A percentile compares a stretch with the other conserved stretches of the same genome.
These are phyloP conservation scores for Saturnispora galanensis DNA, from an alignment of 805 yeast genomes.

Conservation along the genomic window DNA sequence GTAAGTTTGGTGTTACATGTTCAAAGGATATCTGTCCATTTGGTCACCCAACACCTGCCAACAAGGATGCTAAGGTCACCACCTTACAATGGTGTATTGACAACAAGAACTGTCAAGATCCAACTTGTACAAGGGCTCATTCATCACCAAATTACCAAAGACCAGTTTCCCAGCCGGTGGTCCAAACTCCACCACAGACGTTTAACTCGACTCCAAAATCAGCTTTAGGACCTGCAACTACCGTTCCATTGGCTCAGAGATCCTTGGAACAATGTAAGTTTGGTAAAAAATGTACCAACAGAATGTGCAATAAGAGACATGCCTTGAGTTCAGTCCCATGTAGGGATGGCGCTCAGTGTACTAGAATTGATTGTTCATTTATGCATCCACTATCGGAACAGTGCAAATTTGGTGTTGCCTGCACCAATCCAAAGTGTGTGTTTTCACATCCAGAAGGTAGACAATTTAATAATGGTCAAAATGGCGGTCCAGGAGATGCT, in stretches of 20 bases:
- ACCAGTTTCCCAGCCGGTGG: constrained; percentile 16
- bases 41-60: constrained; percentile 89
- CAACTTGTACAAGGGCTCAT: constrained; percentile 64
- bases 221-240: background rate
- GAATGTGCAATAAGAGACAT: constrained; percentile 74
- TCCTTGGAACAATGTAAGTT: constrained; percentile 77
- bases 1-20: constrained; percentile 72
- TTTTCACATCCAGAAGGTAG: constrained; percentile 81
- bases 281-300: constrained; percentile 66
- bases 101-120: constrained; percentile 54
- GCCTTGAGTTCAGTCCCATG: constrained; percentile 66
- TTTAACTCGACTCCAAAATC: constrained; percentile 13
- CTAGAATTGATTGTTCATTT: constrained; percentile 71
- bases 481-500: constrained; percentile 9
- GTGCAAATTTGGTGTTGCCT: constrained; percentile 71
- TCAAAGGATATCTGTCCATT: constrained; percentile 73
- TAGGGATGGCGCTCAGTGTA: constrained; percentile 73
- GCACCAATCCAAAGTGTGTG: constrained; percentile 63
- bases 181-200: background rate
- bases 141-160: constrained; percentile 53
- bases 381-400: constrained; percentile 72
- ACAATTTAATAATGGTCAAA: constrained; percentile 19
- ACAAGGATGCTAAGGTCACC: constrained; percentile 59
- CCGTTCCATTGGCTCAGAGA: constrained; percentile 27
- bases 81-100: constrained; percentile 68